Conservation (phyloP, 2,329 filamentous ascomycete species). For the Nemania abortiva region DNA sequence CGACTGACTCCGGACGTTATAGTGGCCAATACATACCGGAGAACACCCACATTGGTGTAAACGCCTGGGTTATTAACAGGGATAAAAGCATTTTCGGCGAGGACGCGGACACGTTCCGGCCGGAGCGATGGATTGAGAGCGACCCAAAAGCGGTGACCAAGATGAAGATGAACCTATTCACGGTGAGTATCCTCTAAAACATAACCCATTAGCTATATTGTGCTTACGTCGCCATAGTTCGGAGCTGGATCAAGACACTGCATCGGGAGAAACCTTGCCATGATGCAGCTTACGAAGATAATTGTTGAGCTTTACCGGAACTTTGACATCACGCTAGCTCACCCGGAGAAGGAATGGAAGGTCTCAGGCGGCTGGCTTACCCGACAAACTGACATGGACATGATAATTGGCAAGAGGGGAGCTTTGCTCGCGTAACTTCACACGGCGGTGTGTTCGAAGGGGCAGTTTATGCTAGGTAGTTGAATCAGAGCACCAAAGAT, state of each 20-base stretch:
- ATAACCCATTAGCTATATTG: neutral
- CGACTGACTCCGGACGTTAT: neutral
- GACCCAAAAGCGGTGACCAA: slow-evolving; percentile 12
- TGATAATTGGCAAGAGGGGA: slow-evolving; percentile 12
- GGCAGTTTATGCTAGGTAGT: neutral
- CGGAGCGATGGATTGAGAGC: slow-evolving; percentile 63
- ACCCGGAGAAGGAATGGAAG: slow-evolving; percentile 26
- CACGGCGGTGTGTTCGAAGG: neutral
- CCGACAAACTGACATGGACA: slow-evolving; percentile 30
- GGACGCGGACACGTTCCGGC: slow-evolving; percentile 66
- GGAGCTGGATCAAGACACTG: slow-evolving; percentile 32
- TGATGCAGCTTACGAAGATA: slow-evolving; percentile 37
- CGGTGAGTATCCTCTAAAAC: slow-evolving; percentile 9
- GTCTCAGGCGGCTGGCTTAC: slow-evolving; percentile 34
- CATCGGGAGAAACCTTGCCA: slow-evolving; percentile 36
- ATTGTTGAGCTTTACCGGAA: slow-evolving; percentile 35
- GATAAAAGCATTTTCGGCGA: slow-evolving; percentile 67
- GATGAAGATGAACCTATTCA: slow-evolving; percentile 34
- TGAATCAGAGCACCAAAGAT: neutral
- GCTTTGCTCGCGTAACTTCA: neutral
- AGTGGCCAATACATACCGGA: slow-evolving; percentile 44
- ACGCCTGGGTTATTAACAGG: slow-evolving; percentile 71
- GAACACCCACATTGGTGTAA: slow-evolving; percentile 69
- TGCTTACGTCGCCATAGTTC: slow-evolving; percentile 24
- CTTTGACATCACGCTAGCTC: slow-evolving; percentile 24